These are phyloP conservation scores for Takashimella koratensis DNA, from an alignment of 1,284 basidiomycete species.

Conservation along the genomic window DNA sequence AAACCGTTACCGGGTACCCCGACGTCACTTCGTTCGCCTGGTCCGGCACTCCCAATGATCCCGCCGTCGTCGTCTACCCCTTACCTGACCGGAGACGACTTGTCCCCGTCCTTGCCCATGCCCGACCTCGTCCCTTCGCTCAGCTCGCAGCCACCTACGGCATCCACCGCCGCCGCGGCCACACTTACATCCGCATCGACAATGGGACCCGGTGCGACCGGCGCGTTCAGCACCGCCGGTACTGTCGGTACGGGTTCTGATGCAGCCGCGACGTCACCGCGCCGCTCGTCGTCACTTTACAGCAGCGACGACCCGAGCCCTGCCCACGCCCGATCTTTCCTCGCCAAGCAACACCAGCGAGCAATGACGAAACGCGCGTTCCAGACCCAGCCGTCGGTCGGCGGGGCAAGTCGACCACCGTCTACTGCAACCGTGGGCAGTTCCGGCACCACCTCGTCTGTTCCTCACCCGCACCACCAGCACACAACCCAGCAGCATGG, in stretches of 20 bases:
- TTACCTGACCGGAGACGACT: background rate
- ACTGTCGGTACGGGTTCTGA: too few relatives aligned
- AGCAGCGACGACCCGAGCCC: slow-evolving; percentile 16
- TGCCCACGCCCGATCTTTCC: slow-evolving; percentile 30
- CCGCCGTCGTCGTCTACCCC: background rate
- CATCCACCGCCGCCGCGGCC: background rate
- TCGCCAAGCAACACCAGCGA: slow-evolving; percentile 40
- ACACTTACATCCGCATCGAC: background rate
- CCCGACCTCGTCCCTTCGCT: slow-evolving; percentile 9
- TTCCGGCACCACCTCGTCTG: background rate
- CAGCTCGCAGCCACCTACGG: background rate
- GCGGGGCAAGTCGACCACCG: background rate
- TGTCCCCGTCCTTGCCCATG: background rate
- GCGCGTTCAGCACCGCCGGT: too few relatives aligned
- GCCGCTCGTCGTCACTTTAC: background rate
- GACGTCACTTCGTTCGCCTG: background rate
- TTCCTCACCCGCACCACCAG: background rate
- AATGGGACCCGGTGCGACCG: too few relatives aligned
- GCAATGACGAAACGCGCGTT: slow-evolving; percentile 36
- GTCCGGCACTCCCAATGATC: background rate
- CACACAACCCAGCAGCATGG: background rate
- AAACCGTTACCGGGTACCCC: background rate
- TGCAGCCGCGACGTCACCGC: background rate
- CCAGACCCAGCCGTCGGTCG: slow-evolving; percentile 20
- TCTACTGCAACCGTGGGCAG: background rate